Base-by-base conservation (phyloP, 148 eudicot species). In the Silene latifolia region DNA sequence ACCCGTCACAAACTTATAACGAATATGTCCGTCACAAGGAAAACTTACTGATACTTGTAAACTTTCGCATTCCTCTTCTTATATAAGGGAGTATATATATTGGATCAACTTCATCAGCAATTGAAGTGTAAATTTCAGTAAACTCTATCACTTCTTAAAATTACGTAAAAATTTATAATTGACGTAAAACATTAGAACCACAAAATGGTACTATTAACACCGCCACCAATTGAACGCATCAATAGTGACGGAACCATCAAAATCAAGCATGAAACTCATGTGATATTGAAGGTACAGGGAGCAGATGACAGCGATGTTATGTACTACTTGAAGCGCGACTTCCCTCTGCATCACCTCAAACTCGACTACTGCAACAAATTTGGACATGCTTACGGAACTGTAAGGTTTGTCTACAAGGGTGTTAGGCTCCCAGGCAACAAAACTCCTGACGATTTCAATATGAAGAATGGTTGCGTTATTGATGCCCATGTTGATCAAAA, bases 351-450 rank as follows among this genome's bases (percentile, higher is more conserved):
- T 29, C 74, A 69, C 11, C 15, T 77, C 17, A 60, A 69, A 51
- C 69, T 70, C 23, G 20, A 70, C 15, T 77, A 77, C 53, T 77
- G 79, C 35, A 62, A 61, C 46, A 73, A 67, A 24, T 60, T 77
- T 19, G 74, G 79, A 2, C 8, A 24, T 3, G 74, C 47, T 0
- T 77, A 77, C 19, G 68, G 68, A 19, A 17, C 25, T 32, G 74
- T 76, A 44, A 68, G 79, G 10, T 76, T 76, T 7, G 17, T 19
- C 5, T 76, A 23, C 29, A 46, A 51, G 29, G 65, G 42, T 4
- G 48, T 39, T 0, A 14, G 17, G 61, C 60, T 76, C 69, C 15
- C 35, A 4, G 74, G 74, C 14, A 13, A 25, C 25, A 27, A 69
- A 47, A 47, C 79, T 42, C 69, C 79, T 3, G 47, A 77, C 39